phyloP scores from a whole-genome alignment of 179 eudicot genomes.

The Spinacia oleracea region DNA sequence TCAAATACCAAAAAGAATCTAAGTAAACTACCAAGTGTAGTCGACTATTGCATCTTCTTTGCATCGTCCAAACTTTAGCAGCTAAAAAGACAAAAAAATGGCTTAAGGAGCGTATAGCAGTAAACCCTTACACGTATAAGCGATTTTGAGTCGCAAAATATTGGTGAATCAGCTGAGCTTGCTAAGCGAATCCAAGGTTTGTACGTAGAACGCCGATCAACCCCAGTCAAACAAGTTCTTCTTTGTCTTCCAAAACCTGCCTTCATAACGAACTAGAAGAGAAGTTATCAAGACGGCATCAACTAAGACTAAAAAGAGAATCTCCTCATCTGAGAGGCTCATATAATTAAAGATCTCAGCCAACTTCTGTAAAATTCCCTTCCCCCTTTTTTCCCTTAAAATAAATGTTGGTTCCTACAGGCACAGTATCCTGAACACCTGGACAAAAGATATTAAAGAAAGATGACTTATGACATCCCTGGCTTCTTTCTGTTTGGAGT shows the following conservation, averaged over 20 bases:
- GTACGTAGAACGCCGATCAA: slow-evolving; percentile 53
- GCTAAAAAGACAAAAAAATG: neutral
- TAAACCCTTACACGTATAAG: slow-evolving; percentile 40
- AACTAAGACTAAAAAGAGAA: neutral
- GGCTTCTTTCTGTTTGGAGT: neutral
- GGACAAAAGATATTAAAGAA: neutral
- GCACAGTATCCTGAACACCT: neutral
- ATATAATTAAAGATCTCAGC: neutral
- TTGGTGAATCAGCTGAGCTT: slow-evolving; percentile 26
- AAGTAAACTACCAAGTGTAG: neutral
- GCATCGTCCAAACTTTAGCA: neutral
- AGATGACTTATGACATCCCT: neutral
- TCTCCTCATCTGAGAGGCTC: neutral
- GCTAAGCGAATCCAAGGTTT: slow-evolving; percentile 31
- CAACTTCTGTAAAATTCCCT: neutral
- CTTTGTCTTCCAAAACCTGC: slow-evolving; percentile 41
- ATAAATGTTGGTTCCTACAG: neutral
- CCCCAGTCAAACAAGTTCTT: slow-evolving; percentile 17
- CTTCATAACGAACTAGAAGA: neutral
- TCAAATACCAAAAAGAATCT: neutral
- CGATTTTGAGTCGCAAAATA: slow-evolving; percentile 16
- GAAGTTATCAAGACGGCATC: neutral
- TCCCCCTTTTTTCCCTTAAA: neutral
- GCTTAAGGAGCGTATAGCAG: neutral
- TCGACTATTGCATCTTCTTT: neutral